Evolutionary conservation across 2,329 filamentous ascomycete genomes (phyloP), one percentile per base, ranked within the genome.

Genomic region (Apiospora aurea): DNA sequence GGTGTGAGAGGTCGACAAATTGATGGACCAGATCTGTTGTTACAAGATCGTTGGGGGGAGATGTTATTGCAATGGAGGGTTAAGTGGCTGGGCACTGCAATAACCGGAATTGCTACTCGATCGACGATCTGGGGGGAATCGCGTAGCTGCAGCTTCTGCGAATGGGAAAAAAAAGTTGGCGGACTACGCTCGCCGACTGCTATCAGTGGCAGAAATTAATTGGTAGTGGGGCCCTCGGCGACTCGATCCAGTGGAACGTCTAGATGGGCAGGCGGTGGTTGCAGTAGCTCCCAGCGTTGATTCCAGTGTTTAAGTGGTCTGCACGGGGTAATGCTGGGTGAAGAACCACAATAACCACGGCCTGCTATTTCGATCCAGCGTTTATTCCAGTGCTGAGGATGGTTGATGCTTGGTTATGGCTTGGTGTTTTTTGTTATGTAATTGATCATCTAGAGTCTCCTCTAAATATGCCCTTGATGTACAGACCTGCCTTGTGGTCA

Each of bases 151-250:
- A 64, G 34, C 57, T 38, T 21, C 34, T 41, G 21, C 57, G 18
- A 64, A 41, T 41, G 57, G 34, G 14, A 64, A 64, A 64, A 64
- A 64, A 34, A 57, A 11, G 49, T 53, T 53, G 49, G 49, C 49
- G 34, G 34, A 38, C 34, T 24, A 49, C n/a, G 16, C 49, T 24
- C 16, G 13, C 5, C 51, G 14, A 26, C 26, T 4, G 34, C 34
- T 64, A 41, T 41, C 57, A 64, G 21, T 41, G 57, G 34, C 57
- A 64, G 57, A 64, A 64, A 64, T 21, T 13, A 64, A 64, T 41
- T 41, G 10, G 11, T 64, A 64, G 57, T 64, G 57, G 57, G 57
- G 57, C 34, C 2, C 29, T 21, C 14, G 29, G 38, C 6, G 53
- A 61, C 53, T 64, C 16, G 34, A 41, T 41, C 34, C 34, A n/a